phyloP scores from a whole-genome alignment of 495 filamentous ascomycete species.

The Talaromyces stipitatus region DNA sequence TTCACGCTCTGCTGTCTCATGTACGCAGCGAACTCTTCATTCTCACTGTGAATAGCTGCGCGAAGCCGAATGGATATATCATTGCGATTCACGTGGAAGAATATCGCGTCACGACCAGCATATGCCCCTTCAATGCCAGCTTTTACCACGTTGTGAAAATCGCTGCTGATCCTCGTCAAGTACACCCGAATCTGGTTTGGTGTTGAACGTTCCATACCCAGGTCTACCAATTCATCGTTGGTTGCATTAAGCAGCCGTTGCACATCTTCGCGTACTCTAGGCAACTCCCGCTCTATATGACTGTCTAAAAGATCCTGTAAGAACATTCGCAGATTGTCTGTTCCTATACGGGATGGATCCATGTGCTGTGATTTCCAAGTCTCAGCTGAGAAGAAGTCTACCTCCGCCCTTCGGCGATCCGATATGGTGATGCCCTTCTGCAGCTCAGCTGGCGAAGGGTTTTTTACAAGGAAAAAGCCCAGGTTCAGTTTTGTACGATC shows the following conservation, averaged over 20 bases:
- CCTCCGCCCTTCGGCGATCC: constrained; percentile 7
- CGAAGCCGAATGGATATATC: constrained; percentile 9
- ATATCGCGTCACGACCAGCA: constrained; percentile 6
- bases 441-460: constrained; percentile 22
- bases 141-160: constrained; percentile 11
- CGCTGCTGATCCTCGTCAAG: constrained; percentile 11
- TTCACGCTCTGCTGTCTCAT: constrained; percentile 14
- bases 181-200: constrained; percentile 15
- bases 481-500: constrained; percentile 38
- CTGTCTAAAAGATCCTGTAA: constrained; percentile 17
- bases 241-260: constrained; percentile 5
- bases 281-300: constrained; percentile 20
- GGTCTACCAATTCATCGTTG: constrained; percentile 8
- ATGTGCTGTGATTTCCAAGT: constrained; percentile 13
- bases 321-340: constrained; percentile 15
- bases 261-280: constrained; percentile 16
- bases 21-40: constrained; percentile 15
- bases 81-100: constrained; percentile 6
- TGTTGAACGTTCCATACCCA: constrained; percentile 10
- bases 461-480: constrained; percentile 37
- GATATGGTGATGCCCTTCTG: constrained; percentile 1
- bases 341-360: constrained; percentile 15
- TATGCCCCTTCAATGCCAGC: constrained; percentile 17
- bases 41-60: constrained; percentile 16
- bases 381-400: constrained; percentile 13